Percentiles rank a stretch among this genome's conserved stretches.
These are phyloP conservation scores for Cladosporium velox DNA, from an alignment of 2,329 filamentous ascomycete species.

Conservation along the genomic window DNA sequence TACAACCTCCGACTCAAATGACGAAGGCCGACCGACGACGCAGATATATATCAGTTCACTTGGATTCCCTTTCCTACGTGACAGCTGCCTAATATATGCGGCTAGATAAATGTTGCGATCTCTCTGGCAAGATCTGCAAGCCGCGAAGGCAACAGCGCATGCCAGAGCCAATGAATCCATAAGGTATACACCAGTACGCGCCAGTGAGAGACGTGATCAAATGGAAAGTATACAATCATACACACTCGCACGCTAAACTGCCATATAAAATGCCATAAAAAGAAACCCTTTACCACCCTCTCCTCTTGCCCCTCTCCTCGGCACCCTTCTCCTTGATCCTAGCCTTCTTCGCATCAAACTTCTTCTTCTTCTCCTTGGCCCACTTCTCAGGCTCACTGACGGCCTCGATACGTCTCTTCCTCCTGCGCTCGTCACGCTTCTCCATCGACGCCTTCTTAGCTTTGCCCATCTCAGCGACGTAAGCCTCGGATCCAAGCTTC, in stretches of 20 bases:
- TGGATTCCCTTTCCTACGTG: not conserved
- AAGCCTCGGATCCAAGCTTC: conserved; percentile 78
- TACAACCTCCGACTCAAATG: too few species aligned
- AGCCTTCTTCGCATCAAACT: conserved; percentile 80
- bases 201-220: not conserved
- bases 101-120: too few species aligned
- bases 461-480: conserved; percentile 70
- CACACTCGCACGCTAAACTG: not conserved
- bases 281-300: too few species aligned
- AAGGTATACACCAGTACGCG: not conserved
- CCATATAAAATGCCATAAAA: too few species aligned
- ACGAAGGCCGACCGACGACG: not conserved
- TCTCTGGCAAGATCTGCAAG: not conserved
- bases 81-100: not conserved
- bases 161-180: not conserved
- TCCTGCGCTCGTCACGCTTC: conserved; percentile 71
- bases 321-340: conserved; percentile 75
- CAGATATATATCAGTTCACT: not conserved
- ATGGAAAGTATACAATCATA: not conserved
- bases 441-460: conserved; percentile 73
- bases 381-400: conserved; percentile 78
- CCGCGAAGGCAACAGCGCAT: conserved; percentile 11
- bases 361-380: conserved; percentile 77
- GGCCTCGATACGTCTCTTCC: conserved; percentile 87
- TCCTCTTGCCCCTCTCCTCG: conserved; percentile 70